A percentile compares a stretch with the other conserved stretches of the same genome.
Conservation (phyloP, 176 grass and related monocot species). For the Carex pumila region DNA sequence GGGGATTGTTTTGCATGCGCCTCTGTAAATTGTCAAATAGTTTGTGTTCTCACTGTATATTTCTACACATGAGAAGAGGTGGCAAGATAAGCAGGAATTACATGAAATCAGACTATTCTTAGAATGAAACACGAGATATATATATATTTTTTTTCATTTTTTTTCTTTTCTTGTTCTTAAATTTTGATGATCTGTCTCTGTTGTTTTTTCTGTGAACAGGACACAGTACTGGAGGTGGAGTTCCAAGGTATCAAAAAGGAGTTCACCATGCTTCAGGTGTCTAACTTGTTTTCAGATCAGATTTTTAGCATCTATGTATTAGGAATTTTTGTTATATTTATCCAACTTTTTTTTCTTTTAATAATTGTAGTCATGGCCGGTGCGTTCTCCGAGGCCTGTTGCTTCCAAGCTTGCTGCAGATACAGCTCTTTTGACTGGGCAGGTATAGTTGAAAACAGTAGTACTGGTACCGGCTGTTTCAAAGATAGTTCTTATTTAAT, state of each 20-base stretch:
- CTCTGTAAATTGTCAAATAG: too few relatives aligned
- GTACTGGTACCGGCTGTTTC: neutral
- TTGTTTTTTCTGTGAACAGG: constrained; percentile 34
- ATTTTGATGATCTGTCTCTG: neutral
- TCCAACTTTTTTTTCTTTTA: constrained; percentile 20
- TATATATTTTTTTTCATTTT: neutral
- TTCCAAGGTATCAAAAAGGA: constrained; percentile 82
- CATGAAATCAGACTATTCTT: too few relatives aligned
- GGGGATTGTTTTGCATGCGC: too few relatives aligned
- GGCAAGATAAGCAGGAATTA: too few relatives aligned
- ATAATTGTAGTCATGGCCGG: constrained; percentile 59
- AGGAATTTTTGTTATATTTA: neutral
- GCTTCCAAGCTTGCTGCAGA: constrained; percentile 73
- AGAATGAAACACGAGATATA: too few relatives aligned
- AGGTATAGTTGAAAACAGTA: constrained; percentile 34
- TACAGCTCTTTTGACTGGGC: constrained; percentile 74
- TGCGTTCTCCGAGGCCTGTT: constrained; percentile 82
- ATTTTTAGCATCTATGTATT: neutral
- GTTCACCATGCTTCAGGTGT: constrained; percentile 77
- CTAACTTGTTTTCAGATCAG: constrained; percentile 1
- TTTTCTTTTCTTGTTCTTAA: constrained; percentile 14
- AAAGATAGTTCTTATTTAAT: constrained; percentile 6
- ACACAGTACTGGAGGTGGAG: constrained; percentile 72
- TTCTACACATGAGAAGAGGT: too few relatives aligned
- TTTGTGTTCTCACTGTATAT: too few relatives aligned